Base-by-base conservation (phyloP, 306 rosid genomes). In the Casuarina cunninghamiana region DNA sequence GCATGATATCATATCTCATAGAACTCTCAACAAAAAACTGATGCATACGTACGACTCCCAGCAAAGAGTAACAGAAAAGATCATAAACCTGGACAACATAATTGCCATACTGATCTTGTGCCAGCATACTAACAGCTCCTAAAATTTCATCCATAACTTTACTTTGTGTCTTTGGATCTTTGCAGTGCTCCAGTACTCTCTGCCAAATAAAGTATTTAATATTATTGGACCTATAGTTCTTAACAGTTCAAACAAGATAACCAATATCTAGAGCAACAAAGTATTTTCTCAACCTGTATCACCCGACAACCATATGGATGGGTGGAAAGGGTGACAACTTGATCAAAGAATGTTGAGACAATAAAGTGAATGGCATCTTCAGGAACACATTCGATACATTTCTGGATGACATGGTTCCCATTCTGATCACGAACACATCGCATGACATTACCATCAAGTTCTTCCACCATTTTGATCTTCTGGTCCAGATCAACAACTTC, bases 361-460 rank as follows among this genome's bases (percentile, higher is more conserved):
- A 95, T 95, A 74, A 95, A 95, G 67, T 81, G 54, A 76, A 91
- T 88, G 10, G 86, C 91, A 76, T 87, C 92, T 70, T 94, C 98
- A 73, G 98, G 97, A 44, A 94, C 95, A 86, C 95, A 91, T 86
- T 95, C 98, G 72, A 95, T 95, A 78, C 98, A 92, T 79, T 92
- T 95, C 82, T 95, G 97, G 77, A 95, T 85, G 65, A 95, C 98
- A 82, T 95, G 98, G 83, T 95, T 95, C 58, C 98, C 98, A 80
- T 95, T 95, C 84, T 95, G 98, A 88, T 95, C 98, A 21, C 97
- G 97, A 5, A 95, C 97, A 80, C 98, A 92, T 62, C 97, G 98
- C 96, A 92, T 95, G 42, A 95, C 66, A 75, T 89, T 84, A 32
- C 98, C 93, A 10, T 95, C 97, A 73, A 95, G 98, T 78, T 92